Percentiles rank a stretch among this genome's conserved stretches.
These are phyloP conservation scores for Botryosphaeria agaves DNA, from an alignment of 2,329 filamentous ascomycete species.

Conservation along the genomic window DNA sequence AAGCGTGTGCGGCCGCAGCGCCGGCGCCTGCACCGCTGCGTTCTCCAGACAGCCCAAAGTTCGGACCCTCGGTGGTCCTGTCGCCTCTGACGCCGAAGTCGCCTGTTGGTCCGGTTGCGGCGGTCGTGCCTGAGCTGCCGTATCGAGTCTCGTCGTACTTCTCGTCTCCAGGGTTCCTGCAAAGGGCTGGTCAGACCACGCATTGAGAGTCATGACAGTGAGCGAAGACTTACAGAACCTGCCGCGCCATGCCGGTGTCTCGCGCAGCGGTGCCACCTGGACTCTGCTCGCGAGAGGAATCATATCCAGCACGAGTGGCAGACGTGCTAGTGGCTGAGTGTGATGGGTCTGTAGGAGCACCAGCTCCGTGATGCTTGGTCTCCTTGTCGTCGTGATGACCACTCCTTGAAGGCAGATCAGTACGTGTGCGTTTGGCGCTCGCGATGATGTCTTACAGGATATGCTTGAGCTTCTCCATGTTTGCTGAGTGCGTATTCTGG, in stretches of 20 bases:
- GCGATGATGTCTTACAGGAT: conserved; percentile 18
- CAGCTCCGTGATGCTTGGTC: conserved; percentile 17
- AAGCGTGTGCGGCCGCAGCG: conserved; percentile 1
- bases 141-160: conserved; percentile 6
- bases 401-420: no score
- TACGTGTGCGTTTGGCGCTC: no score
- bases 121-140: conserved; percentile 3
- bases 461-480: conserved; percentile 28
- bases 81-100: no score
- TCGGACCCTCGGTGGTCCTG: no score
- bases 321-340: neutral
- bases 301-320: neutral
- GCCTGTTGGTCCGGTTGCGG: conserved; percentile 1
- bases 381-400: conserved; percentile 17
- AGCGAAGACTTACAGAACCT: conserved; percentile 6
- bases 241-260: conserved; percentile 3
- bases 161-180: conserved; percentile 6
- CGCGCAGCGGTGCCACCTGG: conserved; percentile 1
- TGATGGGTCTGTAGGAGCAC: conserved; percentile 2
- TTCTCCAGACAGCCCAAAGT: neutral
- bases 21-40: conserved; percentile 1
- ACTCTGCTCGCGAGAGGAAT: neutral
- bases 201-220: neutral
- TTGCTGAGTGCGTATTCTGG: neutral
- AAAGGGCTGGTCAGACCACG: neutral